These are phyloP conservation scores for Geum urbanum DNA, from an alignment of 306 rosid genomes.

Conservation along the genomic window DNA sequence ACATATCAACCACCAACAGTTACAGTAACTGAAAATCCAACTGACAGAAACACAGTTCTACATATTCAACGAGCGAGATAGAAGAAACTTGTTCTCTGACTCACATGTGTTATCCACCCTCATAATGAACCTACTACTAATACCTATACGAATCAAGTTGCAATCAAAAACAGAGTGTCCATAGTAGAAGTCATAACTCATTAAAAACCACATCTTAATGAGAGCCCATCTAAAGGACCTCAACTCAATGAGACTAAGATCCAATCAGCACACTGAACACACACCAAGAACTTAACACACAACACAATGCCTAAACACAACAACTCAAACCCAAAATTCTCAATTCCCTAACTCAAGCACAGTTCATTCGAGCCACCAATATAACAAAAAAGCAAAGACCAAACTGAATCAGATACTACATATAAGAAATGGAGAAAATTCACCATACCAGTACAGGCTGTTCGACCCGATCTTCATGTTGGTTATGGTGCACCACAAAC, in stretches of 20 bases:
- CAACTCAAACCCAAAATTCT: not conserved
- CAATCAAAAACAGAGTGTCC: not conserved
- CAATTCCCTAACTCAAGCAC: too few relatives aligned
- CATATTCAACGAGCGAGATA: not conserved
- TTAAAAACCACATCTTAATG: not conserved
- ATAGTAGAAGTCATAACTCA: not conserved
- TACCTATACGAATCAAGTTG: not conserved
- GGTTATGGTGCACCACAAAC: constrained; percentile 79
- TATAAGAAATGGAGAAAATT: not conserved
- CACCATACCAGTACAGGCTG: constrained; percentile 50
- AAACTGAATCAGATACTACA: constrained; percentile 11
- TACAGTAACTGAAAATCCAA: not conserved
- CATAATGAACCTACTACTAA: not conserved
- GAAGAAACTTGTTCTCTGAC: not conserved
- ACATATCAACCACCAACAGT: not conserved
- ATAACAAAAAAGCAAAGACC: not conserved
- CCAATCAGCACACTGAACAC: not conserved
- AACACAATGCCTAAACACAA: not conserved
- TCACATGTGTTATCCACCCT: not conserved
- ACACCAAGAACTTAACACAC: not conserved
- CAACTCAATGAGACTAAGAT: not conserved
- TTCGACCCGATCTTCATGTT: constrained; percentile 68
- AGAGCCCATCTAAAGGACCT: not conserved
- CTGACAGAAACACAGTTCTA: not conserved
- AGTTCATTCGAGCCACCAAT: too few relatives aligned